Base-by-base conservation (phyloP, 768 basidiomycete genomes). In the Stropharia rugosoannulata region DNA sequence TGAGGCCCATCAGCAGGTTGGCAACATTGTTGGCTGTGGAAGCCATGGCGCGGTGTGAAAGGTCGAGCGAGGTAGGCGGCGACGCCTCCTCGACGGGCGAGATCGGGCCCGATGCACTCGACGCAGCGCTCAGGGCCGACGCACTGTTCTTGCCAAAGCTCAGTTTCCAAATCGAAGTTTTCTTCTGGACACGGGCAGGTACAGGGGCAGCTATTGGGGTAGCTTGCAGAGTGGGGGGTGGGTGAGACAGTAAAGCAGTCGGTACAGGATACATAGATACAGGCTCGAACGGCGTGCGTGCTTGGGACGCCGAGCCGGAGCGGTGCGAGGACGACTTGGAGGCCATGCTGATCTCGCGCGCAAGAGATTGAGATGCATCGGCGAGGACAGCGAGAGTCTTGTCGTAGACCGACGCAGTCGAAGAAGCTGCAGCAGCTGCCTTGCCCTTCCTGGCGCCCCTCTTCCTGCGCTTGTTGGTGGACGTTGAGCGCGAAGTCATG, bases 141-240 rank as follows among this genome's bases (percentile, higher is more conserved):
- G 74, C 68, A 61, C 68, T 79, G 64, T 72, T 75, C 73, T 84
- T 86, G 58, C 89, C 78, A 70, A 93, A 89, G 62, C 85, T 77
- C 63, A 90, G 77, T 72, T 88, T 90, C 90, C 93, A 87, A 65
- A 86, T 91, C n/a, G 88, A 91, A 51, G 89, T 77, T 76, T 93
- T 93, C 78, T 92, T 93, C 54, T 80, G 75, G 35, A 80, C 73
- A 22, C 82, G 73, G 6, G 70, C 58, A 0, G 71, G 55, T 22
- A 63, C 32, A 5, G 63, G 49, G 19, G 64, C 42, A 19, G 51
- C n/a, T n/a, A n/a, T 59, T 22, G 4, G 22, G 54, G 64, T 37
- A 39, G 59, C 36, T 60, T 61, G 25, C 19, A 58, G 36, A 48
- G 67, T 53, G 15, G 57, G 58, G 47, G 66, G 50, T n/a, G 64